Base-by-base conservation (phyloP, 208 protist genomes). In the Leishmania gerbilli region DNA sequence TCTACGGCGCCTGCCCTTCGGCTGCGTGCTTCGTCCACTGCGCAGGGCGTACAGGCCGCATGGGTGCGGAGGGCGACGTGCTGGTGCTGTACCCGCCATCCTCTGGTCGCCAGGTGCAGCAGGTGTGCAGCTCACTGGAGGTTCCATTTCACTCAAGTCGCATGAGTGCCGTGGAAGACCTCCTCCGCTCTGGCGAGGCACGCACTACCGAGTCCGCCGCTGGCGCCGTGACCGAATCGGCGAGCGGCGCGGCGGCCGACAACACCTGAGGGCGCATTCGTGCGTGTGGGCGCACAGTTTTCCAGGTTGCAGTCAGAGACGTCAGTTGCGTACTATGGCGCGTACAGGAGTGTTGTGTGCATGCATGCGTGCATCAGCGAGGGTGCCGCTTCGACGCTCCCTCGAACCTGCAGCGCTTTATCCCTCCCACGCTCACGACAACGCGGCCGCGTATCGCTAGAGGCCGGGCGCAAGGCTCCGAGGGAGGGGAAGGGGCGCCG, bases 11-110 rank as follows among this genome's bases (percentile, higher is more conserved):
- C 27, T 94, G 87, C 58, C 92, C 93, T 11, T 62, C 90, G 2
- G 56, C 92, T 1, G 84, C 91, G 19, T 40, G 85, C 24, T 98
- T 98, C 87, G 90, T 96, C 51, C 95, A 98, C 88, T 96, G 93
- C 62, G 95, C 93, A 7, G 95, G 95, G 1, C 93, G 95, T 53
- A 98, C 95, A 0, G 95, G 95, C 0, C 93, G 95, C 34, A 96
- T 98, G 90, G 91, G 91, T 2, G 85, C 76, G 51, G 89, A 95
- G 79, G 95, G 93, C 17, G 88, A 95, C 65, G 95, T 98, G 19
- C 71, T 97, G 5, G 84, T 95, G 68, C 79, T 98, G 34, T 96
- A 94, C 79, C 90, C 91, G 21, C 95, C 91, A 11, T 86, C 89
- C 31, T 90, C 88, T 2, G 95, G 89, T 15, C 89, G 95, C 13